Evolutionary conservation across 208 protist genomes (phyloP).

Genomic region (Crithidia thermophila): DNA sequence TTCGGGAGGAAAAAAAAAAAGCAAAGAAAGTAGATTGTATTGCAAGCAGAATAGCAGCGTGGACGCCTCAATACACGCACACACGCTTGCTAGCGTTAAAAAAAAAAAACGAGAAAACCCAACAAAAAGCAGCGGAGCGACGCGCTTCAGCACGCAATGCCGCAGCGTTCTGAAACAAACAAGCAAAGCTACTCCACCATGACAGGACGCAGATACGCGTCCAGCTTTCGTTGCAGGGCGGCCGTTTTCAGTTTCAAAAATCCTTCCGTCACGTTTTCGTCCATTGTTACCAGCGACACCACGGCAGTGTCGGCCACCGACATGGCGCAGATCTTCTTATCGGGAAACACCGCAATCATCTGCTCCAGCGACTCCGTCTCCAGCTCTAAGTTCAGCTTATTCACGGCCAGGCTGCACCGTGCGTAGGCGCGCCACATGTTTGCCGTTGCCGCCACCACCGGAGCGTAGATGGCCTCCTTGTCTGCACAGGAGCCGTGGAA

Average conservation of each 20-base stretch:
- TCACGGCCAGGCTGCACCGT: slow-evolving; percentile 56
- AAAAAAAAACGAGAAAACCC: background rate
- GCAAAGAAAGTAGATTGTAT: too few species aligned
- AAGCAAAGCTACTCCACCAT: slow-evolving; percentile 27
- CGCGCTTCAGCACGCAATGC: too few species aligned
- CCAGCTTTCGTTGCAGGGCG: slow-evolving; percentile 63
- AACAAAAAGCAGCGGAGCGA: too few species aligned
- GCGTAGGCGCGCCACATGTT: slow-evolving; percentile 86
- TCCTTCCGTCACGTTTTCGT: slow-evolving; percentile 57
- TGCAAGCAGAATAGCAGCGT: too few species aligned
- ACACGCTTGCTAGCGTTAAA: too few species aligned
- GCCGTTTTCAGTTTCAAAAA: slow-evolving; percentile 84
- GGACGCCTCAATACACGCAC: too few species aligned
- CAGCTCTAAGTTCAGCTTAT: slow-evolving; percentile 56
- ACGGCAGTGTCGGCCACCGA: slow-evolving; percentile 63
- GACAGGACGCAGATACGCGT: slow-evolving; percentile 58
- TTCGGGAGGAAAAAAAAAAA: too few species aligned
- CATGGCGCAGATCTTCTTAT: slow-evolving; percentile 79
- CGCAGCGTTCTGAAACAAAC: slow-evolving; percentile 4
- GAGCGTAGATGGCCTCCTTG: slow-evolving; percentile 42
- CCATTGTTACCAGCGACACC: slow-evolving; percentile 48
- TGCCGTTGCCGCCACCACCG: slow-evolving; percentile 57
- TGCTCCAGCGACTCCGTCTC: slow-evolving; percentile 78
- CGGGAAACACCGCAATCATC: slow-evolving; percentile 62
- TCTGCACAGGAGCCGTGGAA: slow-evolving; percentile 24